Evolutionary conservation across 2,329 filamentous ascomycete species (phyloP).

Genomic region (Xylaria sp.): DNA sequence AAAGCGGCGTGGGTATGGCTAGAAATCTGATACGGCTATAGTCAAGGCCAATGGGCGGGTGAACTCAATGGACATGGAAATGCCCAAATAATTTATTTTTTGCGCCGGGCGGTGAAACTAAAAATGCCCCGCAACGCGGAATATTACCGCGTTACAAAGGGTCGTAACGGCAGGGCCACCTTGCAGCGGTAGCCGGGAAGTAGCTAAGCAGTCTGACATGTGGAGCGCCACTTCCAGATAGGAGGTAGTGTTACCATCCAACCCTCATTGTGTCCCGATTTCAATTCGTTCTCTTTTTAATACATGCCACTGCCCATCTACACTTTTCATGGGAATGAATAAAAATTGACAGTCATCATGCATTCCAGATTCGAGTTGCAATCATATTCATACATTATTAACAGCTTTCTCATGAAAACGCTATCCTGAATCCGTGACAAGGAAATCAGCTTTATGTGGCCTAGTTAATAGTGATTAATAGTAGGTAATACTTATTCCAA

Average conservation of each 20-base stretch:
- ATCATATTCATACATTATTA: neutral
- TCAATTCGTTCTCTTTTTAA: no score
- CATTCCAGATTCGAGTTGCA: neutral
- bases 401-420: neutral
- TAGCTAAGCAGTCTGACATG: no score
- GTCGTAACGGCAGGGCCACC: neutral
- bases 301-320: neutral
- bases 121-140: conserved; percentile 33
- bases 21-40: neutral
- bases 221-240: no score
- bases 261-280: no score
- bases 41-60: conserved; percentile 2
- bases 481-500: neutral
- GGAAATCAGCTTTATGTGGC: neutral
- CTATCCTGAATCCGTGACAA: neutral
- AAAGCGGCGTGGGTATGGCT: neutral
- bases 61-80: conserved; percentile 20
- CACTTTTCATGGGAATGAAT: neutral
- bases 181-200: no score
- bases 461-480: neutral
- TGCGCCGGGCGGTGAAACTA: conserved; percentile 43
- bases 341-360: neutral
- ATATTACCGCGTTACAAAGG: conserved; percentile 11
- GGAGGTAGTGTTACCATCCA: no score
- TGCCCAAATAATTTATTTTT: conserved; percentile 43